Conservation (phyloP, 2,329 filamentous ascomycete genomes). For the Nigrospora osmanthi region DNA sequence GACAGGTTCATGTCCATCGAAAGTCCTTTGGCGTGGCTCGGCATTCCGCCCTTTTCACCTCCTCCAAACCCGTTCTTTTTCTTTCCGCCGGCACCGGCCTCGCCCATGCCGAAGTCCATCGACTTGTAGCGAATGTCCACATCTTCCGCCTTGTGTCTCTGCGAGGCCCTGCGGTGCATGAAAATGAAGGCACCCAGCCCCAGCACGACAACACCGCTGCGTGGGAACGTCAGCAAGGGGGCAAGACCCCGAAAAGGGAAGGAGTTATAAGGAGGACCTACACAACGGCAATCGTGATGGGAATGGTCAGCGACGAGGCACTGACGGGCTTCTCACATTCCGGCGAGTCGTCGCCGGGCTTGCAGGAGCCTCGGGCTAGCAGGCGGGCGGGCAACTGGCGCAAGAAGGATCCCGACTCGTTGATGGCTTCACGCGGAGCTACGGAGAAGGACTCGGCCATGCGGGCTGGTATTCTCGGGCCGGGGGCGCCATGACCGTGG, state of each 20-base stretch:
- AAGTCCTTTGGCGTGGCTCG: slow-evolving; percentile 41
- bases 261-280: slow-evolving; percentile 38
- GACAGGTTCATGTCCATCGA: slow-evolving; percentile 69
- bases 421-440: too few relatives aligned
- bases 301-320: slow-evolving; percentile 40
- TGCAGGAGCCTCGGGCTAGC: slow-evolving; percentile 2
- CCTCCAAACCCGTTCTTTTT: slow-evolving; percentile 41
- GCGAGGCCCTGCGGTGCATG: slow-evolving; percentile 71
- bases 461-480: slow-evolving; percentile 9
- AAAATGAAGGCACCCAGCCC: slow-evolving; percentile 62
- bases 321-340: slow-evolving; percentile 54
- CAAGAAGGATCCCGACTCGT: neutral
- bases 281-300: slow-evolving; percentile 63
- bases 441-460: slow-evolving; percentile 2
- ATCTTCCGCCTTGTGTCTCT: slow-evolving; percentile 69
- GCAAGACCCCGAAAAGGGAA: neutral
- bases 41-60: slow-evolving; percentile 45
- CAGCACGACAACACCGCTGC: slow-evolving; percentile 66
- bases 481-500: slow-evolving; percentile 14
- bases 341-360: slow-evolving; percentile 21
- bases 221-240: neutral
- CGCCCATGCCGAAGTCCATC: slow-evolving; percentile 80
- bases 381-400: neutral
- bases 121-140: slow-evolving; percentile 80
- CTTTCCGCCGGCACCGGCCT: slow-evolving; percentile 28